Conservation (phyloP, 306 rosid species). For the Quercus mongolica region DNA sequence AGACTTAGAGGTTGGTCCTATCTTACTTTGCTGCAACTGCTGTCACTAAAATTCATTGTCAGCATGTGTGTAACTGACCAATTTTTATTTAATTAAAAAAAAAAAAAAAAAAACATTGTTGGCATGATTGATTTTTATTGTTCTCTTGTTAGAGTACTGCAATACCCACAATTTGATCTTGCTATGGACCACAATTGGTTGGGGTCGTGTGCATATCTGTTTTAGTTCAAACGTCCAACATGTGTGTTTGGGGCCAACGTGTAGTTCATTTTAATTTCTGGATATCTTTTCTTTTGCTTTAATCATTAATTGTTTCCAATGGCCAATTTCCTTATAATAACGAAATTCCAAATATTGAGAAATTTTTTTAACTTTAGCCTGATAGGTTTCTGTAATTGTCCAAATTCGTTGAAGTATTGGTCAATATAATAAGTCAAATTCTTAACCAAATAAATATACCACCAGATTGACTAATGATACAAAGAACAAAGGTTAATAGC, state of each 20-base stretch:
- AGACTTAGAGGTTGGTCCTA: conserved; percentile 74
- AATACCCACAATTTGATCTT: too few species aligned
- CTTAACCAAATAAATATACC: background rate
- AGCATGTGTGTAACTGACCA: too few species aligned
- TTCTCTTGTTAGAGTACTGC: too few species aligned
- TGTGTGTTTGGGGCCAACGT: too few species aligned
- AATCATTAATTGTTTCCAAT: background rate
- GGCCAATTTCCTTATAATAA: background rate
- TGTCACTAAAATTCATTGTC: background rate
- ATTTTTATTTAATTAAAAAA: too few species aligned
- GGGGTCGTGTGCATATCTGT: too few species aligned
- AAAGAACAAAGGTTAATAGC: background rate
- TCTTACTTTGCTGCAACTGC: conserved; percentile 8
- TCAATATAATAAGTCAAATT: background rate
- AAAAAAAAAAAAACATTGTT: too few species aligned
- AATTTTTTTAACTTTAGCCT: background rate
- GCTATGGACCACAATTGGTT: too few species aligned
- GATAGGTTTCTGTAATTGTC: background rate
- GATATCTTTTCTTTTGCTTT: background rate
- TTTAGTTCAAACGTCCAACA: too few species aligned
- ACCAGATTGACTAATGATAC: background rate
- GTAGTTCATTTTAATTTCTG: background rate
- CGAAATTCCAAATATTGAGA: too few species aligned
- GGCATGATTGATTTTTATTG: too few species aligned
- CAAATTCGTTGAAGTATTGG: background rate